These are phyloP conservation scores for Ceratobasidium theobromae DNA, from an alignment of 1,284 basidiomycete genomes.

Conservation along the genomic window DNA sequence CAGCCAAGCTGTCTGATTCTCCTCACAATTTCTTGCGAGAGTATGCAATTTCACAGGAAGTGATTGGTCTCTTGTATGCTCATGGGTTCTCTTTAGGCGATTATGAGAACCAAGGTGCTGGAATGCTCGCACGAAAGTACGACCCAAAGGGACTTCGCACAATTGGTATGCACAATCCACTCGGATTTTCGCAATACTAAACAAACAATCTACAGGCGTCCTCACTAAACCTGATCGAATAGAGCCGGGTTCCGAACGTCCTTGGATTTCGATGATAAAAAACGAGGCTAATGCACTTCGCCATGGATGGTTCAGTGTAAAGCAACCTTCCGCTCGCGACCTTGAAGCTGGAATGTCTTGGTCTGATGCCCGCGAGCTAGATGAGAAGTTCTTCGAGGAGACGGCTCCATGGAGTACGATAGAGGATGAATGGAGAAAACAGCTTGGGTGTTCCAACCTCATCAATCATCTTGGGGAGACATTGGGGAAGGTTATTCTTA, in stretches of 20 bases:
- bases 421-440: conserved; percentile 1
- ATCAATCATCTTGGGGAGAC: conserved; percentile 21
- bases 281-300: conserved; percentile 59
- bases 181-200: not conserved
- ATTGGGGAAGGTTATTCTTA: conserved; percentile 27
- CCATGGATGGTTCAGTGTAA: conserved; percentile 73
- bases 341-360: conserved; percentile 59
- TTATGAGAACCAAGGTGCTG: conserved; percentile 70
- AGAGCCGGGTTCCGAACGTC: conserved; percentile 57
- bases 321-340: conserved; percentile 61
- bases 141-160: conserved; percentile 65
- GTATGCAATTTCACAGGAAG: conserved; percentile 50
- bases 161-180: conserved; percentile 57
- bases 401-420: conserved; percentile 54
- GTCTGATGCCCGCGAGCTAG: conserved; percentile 57
- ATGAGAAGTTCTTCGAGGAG: conserved; percentile 66
- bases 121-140: conserved; percentile 55
- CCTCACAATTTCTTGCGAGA: conserved; percentile 70
- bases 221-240: conserved; percentile 81
- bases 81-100: conserved; percentile 55
- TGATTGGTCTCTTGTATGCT: not conserved
- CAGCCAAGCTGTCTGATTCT: conserved; percentile 68
- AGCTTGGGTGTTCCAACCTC: conserved; percentile 10
- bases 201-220: conserved; percentile 54
- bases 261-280: conserved; percentile 61